Percentiles rank a stretch among this genome's conserved stretches.
phyloP scores from a whole-genome alignment of 805 yeast genomes.

The Zygotorulaspora florentina region DNA sequence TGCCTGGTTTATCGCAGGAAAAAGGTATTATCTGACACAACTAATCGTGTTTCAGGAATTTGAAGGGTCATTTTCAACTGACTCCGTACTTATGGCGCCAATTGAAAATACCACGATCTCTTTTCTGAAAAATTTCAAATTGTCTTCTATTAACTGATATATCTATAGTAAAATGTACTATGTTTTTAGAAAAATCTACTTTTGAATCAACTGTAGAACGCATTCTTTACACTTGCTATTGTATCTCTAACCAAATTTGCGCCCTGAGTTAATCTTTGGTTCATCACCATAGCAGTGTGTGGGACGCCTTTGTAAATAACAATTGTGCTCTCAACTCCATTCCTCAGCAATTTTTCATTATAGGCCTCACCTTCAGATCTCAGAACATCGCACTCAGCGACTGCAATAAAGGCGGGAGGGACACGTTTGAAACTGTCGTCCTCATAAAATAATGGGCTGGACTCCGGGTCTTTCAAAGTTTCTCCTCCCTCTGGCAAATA shows the following conservation, averaged over 20 bases:
- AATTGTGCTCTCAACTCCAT: conserved; percentile 37
- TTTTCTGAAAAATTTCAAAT: too few relatives aligned
- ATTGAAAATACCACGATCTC: too few relatives aligned
- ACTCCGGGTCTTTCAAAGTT: conserved; percentile 31
- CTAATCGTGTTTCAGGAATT: too few relatives aligned
- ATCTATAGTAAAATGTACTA: too few relatives aligned
- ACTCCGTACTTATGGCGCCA: too few relatives aligned
- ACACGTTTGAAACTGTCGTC: conserved; percentile 38
- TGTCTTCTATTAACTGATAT: too few relatives aligned
- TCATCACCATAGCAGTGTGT: conserved; percentile 50
- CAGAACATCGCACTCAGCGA: conserved; percentile 44
- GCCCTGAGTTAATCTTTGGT: conserved; percentile 37
- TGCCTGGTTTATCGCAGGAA: too few relatives aligned
- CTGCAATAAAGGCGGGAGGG: conserved; percentile 42
- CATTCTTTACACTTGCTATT: conserved; percentile 31
- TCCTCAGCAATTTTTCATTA: conserved; percentile 36
- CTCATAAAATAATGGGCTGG: conserved; percentile 42
- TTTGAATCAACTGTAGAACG: too few relatives aligned
- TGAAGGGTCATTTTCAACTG: too few relatives aligned
- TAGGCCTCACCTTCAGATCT: conserved; percentile 44
- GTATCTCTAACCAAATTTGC: conserved; percentile 34
- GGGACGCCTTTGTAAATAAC: conserved; percentile 42
- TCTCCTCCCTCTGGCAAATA: conserved; percentile 37
- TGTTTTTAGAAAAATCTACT: too few relatives aligned
- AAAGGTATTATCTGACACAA: too few relatives aligned